Percentiles rank a stretch among this genome's conserved stretches.
These are phyloP conservation scores for Backusella circina DNA, from an alignment of 192 early-diverging fungal genomes.

Conservation along the genomic window DNA sequence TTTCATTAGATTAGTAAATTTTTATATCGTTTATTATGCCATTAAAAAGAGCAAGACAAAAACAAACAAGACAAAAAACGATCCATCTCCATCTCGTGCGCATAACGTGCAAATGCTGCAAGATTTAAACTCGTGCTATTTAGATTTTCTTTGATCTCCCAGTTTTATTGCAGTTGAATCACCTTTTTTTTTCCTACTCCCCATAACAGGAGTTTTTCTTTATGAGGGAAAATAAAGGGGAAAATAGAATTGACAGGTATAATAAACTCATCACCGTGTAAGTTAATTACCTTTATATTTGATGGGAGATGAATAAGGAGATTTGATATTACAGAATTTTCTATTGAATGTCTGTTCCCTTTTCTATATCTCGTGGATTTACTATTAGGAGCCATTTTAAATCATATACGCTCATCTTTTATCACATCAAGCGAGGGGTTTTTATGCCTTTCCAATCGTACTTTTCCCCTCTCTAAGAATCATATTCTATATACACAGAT, in stretches of 20 bases:
- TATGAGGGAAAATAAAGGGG: neutral
- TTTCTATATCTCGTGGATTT: neutral
- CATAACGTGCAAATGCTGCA: neutral
- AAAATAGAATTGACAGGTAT: neutral
- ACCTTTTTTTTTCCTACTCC: neutral
- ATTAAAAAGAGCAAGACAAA: neutral
- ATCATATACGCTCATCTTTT: neutral
- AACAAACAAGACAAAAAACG: neutral
- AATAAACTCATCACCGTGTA: neutral
- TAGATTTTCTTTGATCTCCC: constrained; percentile 3
- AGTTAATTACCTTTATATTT: neutral
- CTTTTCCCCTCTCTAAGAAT: neutral
- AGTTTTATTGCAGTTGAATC: neutral
- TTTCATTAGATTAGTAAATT: neutral
- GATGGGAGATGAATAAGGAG: neutral
- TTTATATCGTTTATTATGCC: neutral
- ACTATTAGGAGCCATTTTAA: neutral
- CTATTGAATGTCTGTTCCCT: constrained; percentile 3
- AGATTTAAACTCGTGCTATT: constrained; percentile 5
- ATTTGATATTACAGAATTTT: constrained; percentile 2
- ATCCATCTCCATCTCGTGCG: neutral
- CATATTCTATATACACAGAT: neutral
- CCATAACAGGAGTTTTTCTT: neutral
- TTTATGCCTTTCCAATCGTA: neutral
- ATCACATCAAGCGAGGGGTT: neutral